These are phyloP conservation scores for Cercis canadensis DNA, from an alignment of 306 rosid species.

Conservation along the genomic window DNA sequence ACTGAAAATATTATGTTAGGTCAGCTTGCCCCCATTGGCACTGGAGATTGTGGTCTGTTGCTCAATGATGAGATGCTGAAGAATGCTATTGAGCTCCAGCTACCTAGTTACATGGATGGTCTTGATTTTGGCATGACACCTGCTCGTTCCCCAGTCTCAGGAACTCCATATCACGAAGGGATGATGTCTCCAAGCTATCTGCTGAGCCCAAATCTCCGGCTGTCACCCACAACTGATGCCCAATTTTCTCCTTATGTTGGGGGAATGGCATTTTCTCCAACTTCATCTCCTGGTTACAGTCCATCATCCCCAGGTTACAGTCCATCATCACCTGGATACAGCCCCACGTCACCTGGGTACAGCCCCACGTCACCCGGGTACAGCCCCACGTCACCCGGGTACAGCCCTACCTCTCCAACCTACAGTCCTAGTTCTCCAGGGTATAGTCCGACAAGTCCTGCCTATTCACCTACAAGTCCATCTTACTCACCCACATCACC, in stretches of 20 bases:
- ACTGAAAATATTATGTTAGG: constrained; percentile 98
- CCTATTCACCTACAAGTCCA: constrained; percentile 96
- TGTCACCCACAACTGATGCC: constrained; percentile 89
- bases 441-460: constrained; percentile 96
- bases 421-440: constrained; percentile 98
- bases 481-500: constrained; percentile 92
- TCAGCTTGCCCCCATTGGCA: constrained; percentile 97
- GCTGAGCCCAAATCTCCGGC: constrained; percentile 88
- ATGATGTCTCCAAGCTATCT: constrained; percentile 95
- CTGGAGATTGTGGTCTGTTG: constrained; percentile 84
- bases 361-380: constrained; percentile 96
- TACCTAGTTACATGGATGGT: constrained; percentile 96
- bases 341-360: constrained; percentile 94
- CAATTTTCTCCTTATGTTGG: constrained; percentile 98
- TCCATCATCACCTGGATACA: constrained; percentile 96
- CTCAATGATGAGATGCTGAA: constrained; percentile 96
- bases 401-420: constrained; percentile 95
- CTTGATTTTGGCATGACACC: constrained; percentile 99
- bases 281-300: constrained; percentile 93
- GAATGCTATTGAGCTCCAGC: constrained; percentile 96
- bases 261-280: constrained; percentile 94
- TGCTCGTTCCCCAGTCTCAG: constrained; percentile 85
- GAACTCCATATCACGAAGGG: constrained; percentile 94
- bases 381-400: constrained; percentile 95
- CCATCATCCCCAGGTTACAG: constrained; percentile 97